Evolutionary conservation across 2,329 filamentous ascomycete species (phyloP).

Genomic region (Penicillium thymicola): DNA sequence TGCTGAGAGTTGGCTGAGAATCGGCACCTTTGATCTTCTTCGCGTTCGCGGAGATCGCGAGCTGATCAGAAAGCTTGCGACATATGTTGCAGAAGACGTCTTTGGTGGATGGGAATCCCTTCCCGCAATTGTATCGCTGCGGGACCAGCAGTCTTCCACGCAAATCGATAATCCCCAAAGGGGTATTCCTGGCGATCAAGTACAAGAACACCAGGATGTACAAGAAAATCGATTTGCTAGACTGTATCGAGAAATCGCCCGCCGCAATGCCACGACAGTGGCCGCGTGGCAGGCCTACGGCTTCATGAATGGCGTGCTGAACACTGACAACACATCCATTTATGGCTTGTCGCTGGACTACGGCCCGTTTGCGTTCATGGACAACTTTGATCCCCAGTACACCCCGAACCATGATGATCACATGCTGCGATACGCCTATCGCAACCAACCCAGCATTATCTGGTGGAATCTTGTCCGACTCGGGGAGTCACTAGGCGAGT

Average conservation of each 20-base stretch:
- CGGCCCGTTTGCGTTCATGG: slow-evolving; percentile 95
- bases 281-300: slow-evolving; percentile 96
- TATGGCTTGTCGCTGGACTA: slow-evolving; percentile 89
- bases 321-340: slow-evolving; percentile 95
- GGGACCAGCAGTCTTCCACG: slow-evolving; percentile 39
- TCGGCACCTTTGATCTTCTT: slow-evolving; percentile 95
- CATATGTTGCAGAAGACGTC: slow-evolving; percentile 83
- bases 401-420: slow-evolving; percentile 97
- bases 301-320: slow-evolving; percentile 98
- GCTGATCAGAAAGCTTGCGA: slow-evolving; percentile 69
- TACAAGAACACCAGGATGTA: slow-evolving; percentile 65
- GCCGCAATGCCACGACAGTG: slow-evolving; percentile 81
- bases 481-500: slow-evolving; percentile 82
- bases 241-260: slow-evolving; percentile 81
- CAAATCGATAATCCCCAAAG: slow-evolving; percentile 46
- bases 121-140: slow-evolving; percentile 54
- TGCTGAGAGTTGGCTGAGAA: slow-evolving; percentile 83
- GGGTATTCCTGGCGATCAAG: slow-evolving; percentile 54
- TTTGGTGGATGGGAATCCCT: slow-evolving; percentile 84
- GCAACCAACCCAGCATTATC: slow-evolving; percentile 90
- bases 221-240: slow-evolving; percentile 84
- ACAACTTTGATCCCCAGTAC: slow-evolving; percentile 91
- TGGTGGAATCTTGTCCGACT: slow-evolving; percentile 98
- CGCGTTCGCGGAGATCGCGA: slow-evolving; percentile 74
- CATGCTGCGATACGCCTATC: slow-evolving; percentile 82